Base-by-base conservation (phyloP, 441 rosid species). In the Croton setiger region DNA sequence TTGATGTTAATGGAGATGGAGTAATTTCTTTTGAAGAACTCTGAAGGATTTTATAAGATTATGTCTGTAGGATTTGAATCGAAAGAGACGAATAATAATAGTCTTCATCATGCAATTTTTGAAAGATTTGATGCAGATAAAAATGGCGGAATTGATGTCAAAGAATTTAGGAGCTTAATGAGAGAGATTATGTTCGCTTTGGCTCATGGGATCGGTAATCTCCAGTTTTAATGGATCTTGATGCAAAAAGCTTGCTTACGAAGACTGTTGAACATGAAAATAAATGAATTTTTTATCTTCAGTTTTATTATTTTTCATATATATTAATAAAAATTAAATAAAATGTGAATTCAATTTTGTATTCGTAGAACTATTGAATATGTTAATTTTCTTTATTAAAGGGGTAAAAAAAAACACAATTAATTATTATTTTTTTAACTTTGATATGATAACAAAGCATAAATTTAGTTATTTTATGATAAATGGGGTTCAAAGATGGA, bases 201-300 rank as follows among this genome's bases (percentile, higher is more conserved):
- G 78, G 90, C 82, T 33, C 67, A 64, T 3, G 82, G 86, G 62
- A 59, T 86, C 4, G 87, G 88, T 0, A 53, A 76, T 63, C 82
- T 49, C 85, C 82, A 4, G 79, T 84, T 18, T 33, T 79, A 0
- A 67, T 83, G 69, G 83, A 63, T 59, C 75, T 85, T 49, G 79
- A 76, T 61, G 52, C 70, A 15, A 78, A 76, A 15, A 82, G 88
- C 44, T 64, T 82, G 77, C 72, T 86, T 33, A 76, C 77, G 83
- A 77, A 81, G 60, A 88, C 83, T 33, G 74, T 78, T 64, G 73
- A 80, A 39, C 82, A 80, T 66, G 88, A 83, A 76, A 17, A 13
- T 6, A 7, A 33, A 15, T 64, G 44, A 31, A 33, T n/a, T n/a
- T n/a, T n/a, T n/a, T n/a, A n/a, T n/a, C n/a, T n/a, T 36, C 39